Conservation (phyloP, 2,329 filamentous ascomycete genomes). For the Sarocladiaceae sp. region DNA sequence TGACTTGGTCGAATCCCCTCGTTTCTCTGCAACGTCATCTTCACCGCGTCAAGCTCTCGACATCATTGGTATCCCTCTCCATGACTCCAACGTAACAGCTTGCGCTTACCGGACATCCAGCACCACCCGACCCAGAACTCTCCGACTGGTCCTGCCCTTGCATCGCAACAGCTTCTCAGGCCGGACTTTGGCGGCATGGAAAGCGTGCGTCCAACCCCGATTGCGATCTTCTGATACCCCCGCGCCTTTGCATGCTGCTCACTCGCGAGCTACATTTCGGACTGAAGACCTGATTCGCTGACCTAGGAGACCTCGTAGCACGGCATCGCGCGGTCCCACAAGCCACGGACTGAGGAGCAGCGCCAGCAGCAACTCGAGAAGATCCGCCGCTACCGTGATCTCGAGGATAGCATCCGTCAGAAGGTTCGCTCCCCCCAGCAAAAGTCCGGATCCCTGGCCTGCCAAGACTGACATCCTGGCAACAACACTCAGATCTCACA, state of each 20-base stretch:
- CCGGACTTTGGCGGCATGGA: conserved; percentile 4
- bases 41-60: too few relatives aligned
- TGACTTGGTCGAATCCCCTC: too few relatives aligned
- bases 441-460: too few relatives aligned
- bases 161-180: background rate
- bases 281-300: conserved; percentile 19
- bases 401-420: conserved; percentile 62
- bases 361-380: conserved; percentile 65
- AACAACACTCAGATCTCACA: conserved; percentile 25
- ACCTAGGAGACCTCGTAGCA: conserved; percentile 50
- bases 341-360: conserved; percentile 60
- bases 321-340: conserved; percentile 67
- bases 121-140: too few relatives aligned
- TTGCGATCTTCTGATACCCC: too few relatives aligned
- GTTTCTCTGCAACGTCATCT: too few relatives aligned
- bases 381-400: conserved; percentile 66
- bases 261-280: background rate
- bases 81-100: conserved; percentile 3
- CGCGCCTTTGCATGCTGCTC: background rate
- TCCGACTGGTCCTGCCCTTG: background rate
- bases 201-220: conserved; percentile 6
- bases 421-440: conserved; percentile 40
- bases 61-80: too few relatives aligned
- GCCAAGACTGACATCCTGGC: background rate
- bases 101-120: too few relatives aligned